Evolutionary conservation across 371 early-diverging fungal species (phyloP).

Genomic region (Apophysomyces trapeziformis): DNA sequence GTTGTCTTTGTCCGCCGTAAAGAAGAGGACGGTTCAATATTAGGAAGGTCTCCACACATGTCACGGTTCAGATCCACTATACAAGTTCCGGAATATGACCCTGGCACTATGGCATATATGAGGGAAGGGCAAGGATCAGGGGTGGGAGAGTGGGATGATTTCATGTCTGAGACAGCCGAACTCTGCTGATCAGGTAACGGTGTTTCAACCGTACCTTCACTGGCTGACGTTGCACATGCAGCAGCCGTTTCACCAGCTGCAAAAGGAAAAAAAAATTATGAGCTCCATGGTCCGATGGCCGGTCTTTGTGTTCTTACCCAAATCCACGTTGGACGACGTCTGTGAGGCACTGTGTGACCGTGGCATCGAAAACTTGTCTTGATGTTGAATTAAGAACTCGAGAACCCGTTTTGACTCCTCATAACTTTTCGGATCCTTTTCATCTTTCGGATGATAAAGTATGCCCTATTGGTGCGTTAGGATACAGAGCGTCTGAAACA

Average conservation of each 20-base stretch:
- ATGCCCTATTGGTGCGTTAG: constrained; percentile 29
- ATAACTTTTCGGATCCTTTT: constrained; percentile 57
- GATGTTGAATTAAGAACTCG: constrained; percentile 54
- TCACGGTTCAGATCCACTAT: background rate
- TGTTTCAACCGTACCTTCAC: background rate
- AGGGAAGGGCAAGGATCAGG: constrained; percentile 14
- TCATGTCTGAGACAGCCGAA: background rate
- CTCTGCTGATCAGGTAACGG: constrained; percentile 5
- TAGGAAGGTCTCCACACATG: constrained; percentile 10
- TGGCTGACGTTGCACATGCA: background rate
- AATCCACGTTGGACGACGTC: background rate
- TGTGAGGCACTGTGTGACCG: constrained; percentile 10
- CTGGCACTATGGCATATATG: constrained; percentile 26
- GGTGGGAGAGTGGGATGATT: constrained; percentile 6
- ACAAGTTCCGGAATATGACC: constrained; percentile 22
- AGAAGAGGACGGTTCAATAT: background rate
- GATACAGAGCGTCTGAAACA: background rate
- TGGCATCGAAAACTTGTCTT: constrained; percentile 44
- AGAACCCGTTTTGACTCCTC: constrained; percentile 54
- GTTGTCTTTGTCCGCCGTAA: constrained; percentile 29
- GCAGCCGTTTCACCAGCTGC: constrained; percentile 8
- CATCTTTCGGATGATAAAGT: constrained; percentile 52
- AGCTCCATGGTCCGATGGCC: background rate
- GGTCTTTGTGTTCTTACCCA: constrained; percentile 10
- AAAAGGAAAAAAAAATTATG: background rate